Evolutionary conservation across 192 early-diverging fungal species (phyloP), one percentile per base, ranked within the genome.

Genomic region (Coemansia umbellata): DNA sequence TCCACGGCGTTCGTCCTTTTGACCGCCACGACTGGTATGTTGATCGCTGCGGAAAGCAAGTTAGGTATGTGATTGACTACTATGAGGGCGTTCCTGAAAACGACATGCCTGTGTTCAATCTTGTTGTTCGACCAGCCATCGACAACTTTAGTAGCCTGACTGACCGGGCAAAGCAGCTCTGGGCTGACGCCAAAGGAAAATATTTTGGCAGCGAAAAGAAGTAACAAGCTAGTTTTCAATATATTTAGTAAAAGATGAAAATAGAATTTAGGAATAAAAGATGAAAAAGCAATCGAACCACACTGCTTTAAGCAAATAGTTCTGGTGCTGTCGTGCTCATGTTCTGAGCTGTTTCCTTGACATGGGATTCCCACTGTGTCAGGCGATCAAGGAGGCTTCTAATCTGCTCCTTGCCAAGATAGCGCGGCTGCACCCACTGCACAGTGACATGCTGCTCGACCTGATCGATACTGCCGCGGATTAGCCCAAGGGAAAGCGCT

Each of bases 11-110:
- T 10, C 76, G 79, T 41, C 93, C 95, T 4, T 98, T 98, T 78
- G 95, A 98, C 70, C 84, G 95, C 42, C 95, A 98, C 61, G 95
- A 98, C 81, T 98, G 95, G 95, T 82, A 81, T 31, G 85, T 98
- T 9, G 87, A 92, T 56, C 80, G 92, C 9, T 96, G 93, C 61
- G 93, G 93, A 2, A 84, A 84, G 69, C 77, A 86, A 19, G 86
- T 92, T 40, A 83, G 92, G n/a, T 98, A 98, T 62, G 91, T 98
- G 18, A 94, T 98, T 60, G 95, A 98, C 68, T 98, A 94, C 71
- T 98, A 98, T 61, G 79, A 83, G 47, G 94, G 87, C 8, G 68
- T 74, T 15, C 81, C 84, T 26, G 84, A 89, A 31, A 74, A 84
- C 21, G 85, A 84, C 35, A 83, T 81, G 19, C 94, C 94, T 19